phyloP scores from a whole-genome alignment of 2,329 filamentous ascomycete genomes.

The Graphilbum ipis-grandicollis region DNA sequence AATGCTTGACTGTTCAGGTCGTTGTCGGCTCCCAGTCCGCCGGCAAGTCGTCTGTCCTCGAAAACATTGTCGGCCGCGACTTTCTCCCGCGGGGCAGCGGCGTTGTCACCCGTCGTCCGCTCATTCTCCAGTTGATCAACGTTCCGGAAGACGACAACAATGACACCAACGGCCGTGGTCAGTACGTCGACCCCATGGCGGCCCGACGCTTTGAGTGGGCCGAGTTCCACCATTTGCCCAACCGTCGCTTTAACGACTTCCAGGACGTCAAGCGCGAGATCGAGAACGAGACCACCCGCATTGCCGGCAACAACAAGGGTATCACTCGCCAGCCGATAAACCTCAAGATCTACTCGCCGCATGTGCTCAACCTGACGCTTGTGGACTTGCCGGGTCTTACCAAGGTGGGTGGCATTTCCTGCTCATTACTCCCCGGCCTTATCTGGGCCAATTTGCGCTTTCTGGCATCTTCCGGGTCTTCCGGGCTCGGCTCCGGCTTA shows the following conservation, averaged over 20 bases:
- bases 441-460: too few relatives aligned
- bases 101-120: slow-evolving; percentile 83
- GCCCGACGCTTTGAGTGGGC: slow-evolving; percentile 59
- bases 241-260: slow-evolving; percentile 96
- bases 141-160: slow-evolving; percentile 54
- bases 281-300: slow-evolving; percentile 85
- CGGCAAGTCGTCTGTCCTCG: slow-evolving; percentile 93
- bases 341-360: slow-evolving; percentile 93
- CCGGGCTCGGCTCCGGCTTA: too few relatives aligned
- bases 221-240: slow-evolving; percentile 93
- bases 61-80: slow-evolving; percentile 96
- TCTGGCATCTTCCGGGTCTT: too few relatives aligned
- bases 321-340: slow-evolving; percentile 97
- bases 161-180: slow-evolving; percentile 30
- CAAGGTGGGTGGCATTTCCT: slow-evolving; percentile 53
- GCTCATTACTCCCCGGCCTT: too few relatives aligned
- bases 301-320: slow-evolving; percentile 89
- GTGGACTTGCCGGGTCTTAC: slow-evolving; percentile 94
- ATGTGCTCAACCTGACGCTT: slow-evolving; percentile 89
- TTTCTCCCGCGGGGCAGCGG: slow-evolving; percentile 92
- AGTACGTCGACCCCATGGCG: slow-evolving; percentile 63
- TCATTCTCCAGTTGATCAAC: slow-evolving; percentile 97
- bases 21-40: slow-evolving; percentile 97
- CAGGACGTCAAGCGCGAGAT: slow-evolving; percentile 98
- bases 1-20: slow-evolving; percentile 40